These are phyloP conservation scores for Mycena capillaripes DNA, from an alignment of 768 basidiomycete species.

Conservation along the genomic window DNA sequence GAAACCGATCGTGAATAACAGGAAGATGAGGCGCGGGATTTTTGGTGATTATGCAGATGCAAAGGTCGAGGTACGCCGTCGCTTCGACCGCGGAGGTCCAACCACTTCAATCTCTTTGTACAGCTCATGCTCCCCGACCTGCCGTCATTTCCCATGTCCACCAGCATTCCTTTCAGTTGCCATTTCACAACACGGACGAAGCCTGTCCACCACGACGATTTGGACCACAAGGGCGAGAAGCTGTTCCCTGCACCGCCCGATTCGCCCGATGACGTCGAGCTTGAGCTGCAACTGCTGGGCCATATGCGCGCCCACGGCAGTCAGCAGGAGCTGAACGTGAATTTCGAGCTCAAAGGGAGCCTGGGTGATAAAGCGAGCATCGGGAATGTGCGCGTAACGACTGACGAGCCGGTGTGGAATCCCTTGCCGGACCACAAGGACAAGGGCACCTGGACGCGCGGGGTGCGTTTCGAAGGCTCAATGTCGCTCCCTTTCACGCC, in stretches of 20 bases:
- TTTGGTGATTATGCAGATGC: conserved; percentile 31
- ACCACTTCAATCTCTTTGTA: background rate
- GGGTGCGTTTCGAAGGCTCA: conserved; percentile 29
- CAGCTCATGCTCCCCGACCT: conserved; percentile 31
- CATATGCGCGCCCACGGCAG: conserved; percentile 14
- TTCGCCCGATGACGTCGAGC: conserved; percentile 24
- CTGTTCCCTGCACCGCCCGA: conserved; percentile 36
- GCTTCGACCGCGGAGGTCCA: background rate
- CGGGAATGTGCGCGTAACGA: background rate
- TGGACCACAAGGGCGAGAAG: conserved; percentile 33
- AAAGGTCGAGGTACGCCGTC: conserved; percentile 27
- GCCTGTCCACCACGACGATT: conserved; percentile 23
- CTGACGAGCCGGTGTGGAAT: conserved; percentile 29
- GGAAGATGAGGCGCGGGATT: conserved; percentile 25
- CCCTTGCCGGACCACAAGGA: conserved; percentile 15
- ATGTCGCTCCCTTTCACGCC: conserved; percentile 25
- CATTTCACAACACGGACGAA: conserved; percentile 32
- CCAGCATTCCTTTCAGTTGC: conserved; percentile 28
- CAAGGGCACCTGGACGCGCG: conserved; percentile 32
- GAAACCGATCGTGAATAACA: conserved; percentile 19
- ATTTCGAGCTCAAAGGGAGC: conserved; percentile 23
- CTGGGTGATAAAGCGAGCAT: conserved; percentile 25
- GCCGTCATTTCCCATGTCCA: conserved; percentile 30
- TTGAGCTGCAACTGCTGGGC: conserved; percentile 17
- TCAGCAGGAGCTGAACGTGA: conserved; percentile 5